phyloP scores from a whole-genome alignment of 192 early-diverging fungal genomes.

The Backusella macrospora region DNA sequence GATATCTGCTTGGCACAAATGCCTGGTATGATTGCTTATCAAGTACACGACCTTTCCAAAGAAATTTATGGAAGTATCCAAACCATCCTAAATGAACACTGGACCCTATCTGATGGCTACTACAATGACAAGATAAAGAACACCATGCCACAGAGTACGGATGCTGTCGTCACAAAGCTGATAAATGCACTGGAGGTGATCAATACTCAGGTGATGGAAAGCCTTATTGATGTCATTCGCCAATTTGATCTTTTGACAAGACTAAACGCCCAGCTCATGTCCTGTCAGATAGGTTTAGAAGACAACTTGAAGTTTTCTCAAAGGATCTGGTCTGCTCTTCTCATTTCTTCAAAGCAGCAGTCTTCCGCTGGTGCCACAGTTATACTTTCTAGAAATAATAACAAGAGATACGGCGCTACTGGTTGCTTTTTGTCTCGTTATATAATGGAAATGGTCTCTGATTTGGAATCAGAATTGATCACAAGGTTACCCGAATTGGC shows the following conservation, averaged over 20 bases:
- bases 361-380: not conserved
- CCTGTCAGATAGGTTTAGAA: conserved; percentile 3
- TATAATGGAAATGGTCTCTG: not conserved
- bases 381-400: not conserved
- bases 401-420: not conserved
- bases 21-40: conserved; percentile 21
- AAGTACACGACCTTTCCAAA: conserved; percentile 9
- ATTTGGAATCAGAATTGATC: conserved; percentile 7
- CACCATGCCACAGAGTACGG: not conserved
- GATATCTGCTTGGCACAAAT: conserved; percentile 16
- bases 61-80: not conserved
- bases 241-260: not conserved
- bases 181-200: not conserved
- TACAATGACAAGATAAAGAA: not conserved
- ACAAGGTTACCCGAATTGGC: not conserved
- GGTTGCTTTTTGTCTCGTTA: not conserved
- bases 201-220: conserved; percentile 2
- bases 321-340: conserved; percentile 10
- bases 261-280: not conserved
- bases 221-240: not conserved
- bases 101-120: not conserved
- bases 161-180: not conserved
- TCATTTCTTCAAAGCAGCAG: not conserved
- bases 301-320: not conserved
- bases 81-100: not conserved